Evolutionary conservation across 306 rosid genomes (phyloP).

Genomic region (Macrotyloma uniflorum): DNA sequence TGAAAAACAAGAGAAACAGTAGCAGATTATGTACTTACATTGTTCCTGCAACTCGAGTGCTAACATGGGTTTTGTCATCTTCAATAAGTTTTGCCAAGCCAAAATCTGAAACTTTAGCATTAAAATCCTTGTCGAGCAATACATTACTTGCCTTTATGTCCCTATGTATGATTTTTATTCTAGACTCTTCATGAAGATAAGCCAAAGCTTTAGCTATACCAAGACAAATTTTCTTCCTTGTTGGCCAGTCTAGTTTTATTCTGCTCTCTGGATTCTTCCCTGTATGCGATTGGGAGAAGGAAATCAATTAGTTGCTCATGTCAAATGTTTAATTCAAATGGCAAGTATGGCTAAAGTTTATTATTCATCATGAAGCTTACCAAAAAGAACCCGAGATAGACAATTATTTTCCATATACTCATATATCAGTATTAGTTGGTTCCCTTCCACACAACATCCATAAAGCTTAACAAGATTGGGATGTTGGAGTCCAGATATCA

Average conservation of each 20-base stretch:
- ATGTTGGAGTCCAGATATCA: constrained; percentile 90
- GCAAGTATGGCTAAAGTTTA: background rate
- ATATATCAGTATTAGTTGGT: constrained; percentile 78
- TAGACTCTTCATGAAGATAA: constrained; percentile 89
- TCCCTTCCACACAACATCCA: constrained; percentile 94
- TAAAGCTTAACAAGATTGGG: constrained; percentile 93
- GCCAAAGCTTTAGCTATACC: constrained; percentile 92
- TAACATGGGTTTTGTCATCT: constrained; percentile 84
- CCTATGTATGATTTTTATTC: constrained; percentile 81
- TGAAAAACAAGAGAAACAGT: background rate
- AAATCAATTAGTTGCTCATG: constrained; percentile 20
- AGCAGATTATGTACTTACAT: constrained; percentile 60
- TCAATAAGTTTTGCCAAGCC: constrained; percentile 96
- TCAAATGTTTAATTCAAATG: constrained; percentile 17
- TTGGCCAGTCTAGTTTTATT: constrained; percentile 72
- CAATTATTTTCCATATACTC: constrained; percentile 98
- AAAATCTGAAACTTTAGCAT: constrained; percentile 91
- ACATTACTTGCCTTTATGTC: constrained; percentile 98
- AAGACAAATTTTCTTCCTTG: constrained; percentile 85
- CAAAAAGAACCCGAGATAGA: constrained; percentile 84
- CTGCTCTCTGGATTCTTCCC: constrained; percentile 60
- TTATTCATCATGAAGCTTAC: constrained; percentile 50
- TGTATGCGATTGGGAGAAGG: constrained; percentile 36
- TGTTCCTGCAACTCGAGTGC: constrained; percentile 96
- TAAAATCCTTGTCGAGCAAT: constrained; percentile 82